These are phyloP conservation scores for Cryptococcus sp. DNA, from an alignment of 1,284 basidiomycete genomes.

Conservation along the genomic window DNA sequence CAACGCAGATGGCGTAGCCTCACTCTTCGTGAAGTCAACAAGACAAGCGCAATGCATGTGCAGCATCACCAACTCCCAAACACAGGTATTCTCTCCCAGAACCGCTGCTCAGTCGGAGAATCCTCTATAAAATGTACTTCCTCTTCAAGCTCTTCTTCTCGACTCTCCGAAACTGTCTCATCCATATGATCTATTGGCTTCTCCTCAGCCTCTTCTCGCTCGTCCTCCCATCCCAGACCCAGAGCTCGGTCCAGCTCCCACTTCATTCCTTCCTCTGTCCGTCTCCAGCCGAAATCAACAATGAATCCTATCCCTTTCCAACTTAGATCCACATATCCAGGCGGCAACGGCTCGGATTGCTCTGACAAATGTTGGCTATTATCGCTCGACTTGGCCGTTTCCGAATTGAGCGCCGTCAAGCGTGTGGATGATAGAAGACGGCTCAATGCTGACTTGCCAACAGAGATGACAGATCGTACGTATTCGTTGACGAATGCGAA, in stretches of 20 bases:
- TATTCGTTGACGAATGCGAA: not conserved
- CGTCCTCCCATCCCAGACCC: conserved; percentile 13
- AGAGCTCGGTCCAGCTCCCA: conserved; percentile 39
- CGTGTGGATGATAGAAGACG: not conserved
- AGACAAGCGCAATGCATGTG: too few relatives aligned
- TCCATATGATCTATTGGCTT: not conserved
- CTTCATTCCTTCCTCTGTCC: conserved; percentile 38
- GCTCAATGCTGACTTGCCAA: not conserved
- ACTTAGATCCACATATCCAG: conserved; percentile 35
- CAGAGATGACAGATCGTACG: not conserved
- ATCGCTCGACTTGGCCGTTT: not conserved
- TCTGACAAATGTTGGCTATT: not conserved
- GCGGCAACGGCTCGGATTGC: conserved; percentile 11
- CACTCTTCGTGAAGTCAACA: too few relatives aligned
- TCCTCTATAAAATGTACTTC: not conserved
- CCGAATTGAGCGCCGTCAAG: not conserved
- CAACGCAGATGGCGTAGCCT: too few relatives aligned
- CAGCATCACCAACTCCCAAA: conserved; percentile 13
- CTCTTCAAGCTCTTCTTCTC: not conserved
- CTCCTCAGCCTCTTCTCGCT: not conserved
- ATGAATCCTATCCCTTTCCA: conserved; percentile 41
- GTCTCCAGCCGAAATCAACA: conserved; percentile 38
- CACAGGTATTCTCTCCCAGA: conserved; percentile 14
- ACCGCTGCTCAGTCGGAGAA: not conserved
- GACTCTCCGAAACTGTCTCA: not conserved